Conservation (phyloP, 768 basidiomycete genomes). For the Calocera cornea region DNA sequence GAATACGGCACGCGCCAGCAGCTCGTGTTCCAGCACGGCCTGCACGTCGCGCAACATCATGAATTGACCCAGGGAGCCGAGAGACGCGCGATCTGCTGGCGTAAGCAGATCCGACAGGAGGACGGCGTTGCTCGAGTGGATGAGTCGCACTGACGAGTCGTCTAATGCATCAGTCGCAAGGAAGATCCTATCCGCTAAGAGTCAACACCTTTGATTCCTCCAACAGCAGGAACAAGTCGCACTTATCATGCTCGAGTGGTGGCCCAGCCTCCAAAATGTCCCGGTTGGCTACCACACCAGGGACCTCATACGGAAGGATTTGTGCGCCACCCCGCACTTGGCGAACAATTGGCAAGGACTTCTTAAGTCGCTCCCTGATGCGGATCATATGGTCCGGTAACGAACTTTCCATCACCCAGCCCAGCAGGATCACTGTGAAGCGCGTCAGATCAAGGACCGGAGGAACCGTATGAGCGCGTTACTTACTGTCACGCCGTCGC, state of each 20-base stretch:
- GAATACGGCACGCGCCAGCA: not conserved
- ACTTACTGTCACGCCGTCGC: not conserved
- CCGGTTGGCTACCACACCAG: not conserved
- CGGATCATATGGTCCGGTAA: not conserved
- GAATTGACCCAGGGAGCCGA: not conserved
- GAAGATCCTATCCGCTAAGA: not conserved
- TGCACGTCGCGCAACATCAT: not conserved
- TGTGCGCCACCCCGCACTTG: not conserved
- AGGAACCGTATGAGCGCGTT: not conserved
- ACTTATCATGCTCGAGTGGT: not conserved
- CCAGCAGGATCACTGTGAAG: not conserved
- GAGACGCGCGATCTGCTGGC: not conserved
- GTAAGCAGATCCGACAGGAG: not conserved
- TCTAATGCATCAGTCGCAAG: not conserved
- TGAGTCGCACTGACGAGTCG: not conserved
- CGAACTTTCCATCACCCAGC: not conserved
- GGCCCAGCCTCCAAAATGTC: not conserved
- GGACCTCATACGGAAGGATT: not conserved
- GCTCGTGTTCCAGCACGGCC: constrained; percentile 3
- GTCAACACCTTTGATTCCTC: not conserved
- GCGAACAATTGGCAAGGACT: not conserved
- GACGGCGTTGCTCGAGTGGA: not conserved
- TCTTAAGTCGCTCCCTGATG: not conserved
- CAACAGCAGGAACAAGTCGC: not conserved
- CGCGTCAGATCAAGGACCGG: not conserved